Evolutionary conservation across 257 asterid genomes (phyloP).

Genomic region (Echites panduratus): DNA sequence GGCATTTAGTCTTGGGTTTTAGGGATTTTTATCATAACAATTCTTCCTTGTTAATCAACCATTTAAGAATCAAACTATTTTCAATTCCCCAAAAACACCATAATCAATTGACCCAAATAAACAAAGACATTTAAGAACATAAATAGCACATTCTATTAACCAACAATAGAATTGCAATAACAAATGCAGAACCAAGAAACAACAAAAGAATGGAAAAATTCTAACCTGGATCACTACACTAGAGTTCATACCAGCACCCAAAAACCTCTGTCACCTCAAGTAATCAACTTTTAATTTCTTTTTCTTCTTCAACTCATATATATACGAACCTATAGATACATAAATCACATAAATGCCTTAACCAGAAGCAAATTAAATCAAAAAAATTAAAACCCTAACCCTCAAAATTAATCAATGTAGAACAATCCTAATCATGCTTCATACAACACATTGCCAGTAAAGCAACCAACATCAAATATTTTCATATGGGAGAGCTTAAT

Average conservation of each 20-base stretch:
- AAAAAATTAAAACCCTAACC: conserved; percentile 28
- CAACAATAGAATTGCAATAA: too few relatives aligned
- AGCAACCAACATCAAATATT: too few relatives aligned
- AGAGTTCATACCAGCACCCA: conserved; percentile 54
- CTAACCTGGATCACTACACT: conserved; percentile 67
- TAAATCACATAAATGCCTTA: neutral
- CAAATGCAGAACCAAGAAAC: too few relatives aligned
- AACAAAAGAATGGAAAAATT: neutral
- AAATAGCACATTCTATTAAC: neutral
- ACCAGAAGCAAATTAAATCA: neutral
- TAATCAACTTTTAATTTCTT: too few relatives aligned
- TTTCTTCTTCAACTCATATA: neutral
- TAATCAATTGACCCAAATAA: neutral
- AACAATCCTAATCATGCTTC: too few relatives aligned
- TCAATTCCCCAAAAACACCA: neutral
- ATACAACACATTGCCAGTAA: too few relatives aligned
- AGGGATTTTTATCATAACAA: too few relatives aligned
- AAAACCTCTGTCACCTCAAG: neutral
- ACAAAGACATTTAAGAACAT: neutral
- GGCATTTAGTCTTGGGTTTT: too few relatives aligned
- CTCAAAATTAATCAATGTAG: conserved; percentile 17
- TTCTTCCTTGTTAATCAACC: neutral
- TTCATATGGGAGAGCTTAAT: too few relatives aligned
- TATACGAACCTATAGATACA: neutral
- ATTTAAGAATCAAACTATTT: neutral